Evolutionary conservation across 352 stramenopile genomes (phyloP).

Genomic region (Phytophthora meadii): DNA sequence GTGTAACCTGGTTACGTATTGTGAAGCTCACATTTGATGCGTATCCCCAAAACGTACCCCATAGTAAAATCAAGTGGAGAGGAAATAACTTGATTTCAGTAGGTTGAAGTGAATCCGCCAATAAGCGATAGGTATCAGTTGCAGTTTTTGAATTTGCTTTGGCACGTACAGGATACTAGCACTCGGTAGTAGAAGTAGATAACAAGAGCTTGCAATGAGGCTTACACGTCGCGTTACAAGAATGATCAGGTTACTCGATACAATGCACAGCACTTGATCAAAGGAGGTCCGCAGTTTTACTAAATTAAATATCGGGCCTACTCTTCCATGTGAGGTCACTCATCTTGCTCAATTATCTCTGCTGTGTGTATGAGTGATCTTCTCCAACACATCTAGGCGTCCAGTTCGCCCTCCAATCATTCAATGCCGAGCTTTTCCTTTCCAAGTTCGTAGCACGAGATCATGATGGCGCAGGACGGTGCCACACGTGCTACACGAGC

Average conservation of each 20-base stretch:
- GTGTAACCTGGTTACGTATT: slow-evolving; percentile 8
- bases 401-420: slow-evolving; percentile 23
- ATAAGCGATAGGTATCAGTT: neutral
- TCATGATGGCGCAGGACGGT: slow-evolving; percentile 90
- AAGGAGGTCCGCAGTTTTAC: slow-evolving; percentile 15
- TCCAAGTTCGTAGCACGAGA: slow-evolving; percentile 82
- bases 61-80: slow-evolving; percentile 6
- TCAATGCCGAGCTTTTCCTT: slow-evolving; percentile 73
- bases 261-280: neutral
- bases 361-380: slow-evolving; percentile 16
- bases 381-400: neutral
- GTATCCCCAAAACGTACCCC: slow-evolving; percentile 18
- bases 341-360: slow-evolving; percentile 15
- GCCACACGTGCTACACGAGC: slow-evolving; percentile 73
- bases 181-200: too few species aligned
- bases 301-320: slow-evolving; percentile 33
- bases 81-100: slow-evolving; percentile 5
- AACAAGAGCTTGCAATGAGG: too few species aligned
- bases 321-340: slow-evolving; percentile 7
- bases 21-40: slow-evolving; percentile 6
- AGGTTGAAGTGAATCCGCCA: slow-evolving; percentile 5
- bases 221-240: too few species aligned
- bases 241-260: too few species aligned
- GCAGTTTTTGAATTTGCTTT: too few species aligned
- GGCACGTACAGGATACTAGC: too few species aligned